phyloP scores from a whole-genome alignment of 768 basidiomycete genomes.

The Trametes punicea region DNA sequence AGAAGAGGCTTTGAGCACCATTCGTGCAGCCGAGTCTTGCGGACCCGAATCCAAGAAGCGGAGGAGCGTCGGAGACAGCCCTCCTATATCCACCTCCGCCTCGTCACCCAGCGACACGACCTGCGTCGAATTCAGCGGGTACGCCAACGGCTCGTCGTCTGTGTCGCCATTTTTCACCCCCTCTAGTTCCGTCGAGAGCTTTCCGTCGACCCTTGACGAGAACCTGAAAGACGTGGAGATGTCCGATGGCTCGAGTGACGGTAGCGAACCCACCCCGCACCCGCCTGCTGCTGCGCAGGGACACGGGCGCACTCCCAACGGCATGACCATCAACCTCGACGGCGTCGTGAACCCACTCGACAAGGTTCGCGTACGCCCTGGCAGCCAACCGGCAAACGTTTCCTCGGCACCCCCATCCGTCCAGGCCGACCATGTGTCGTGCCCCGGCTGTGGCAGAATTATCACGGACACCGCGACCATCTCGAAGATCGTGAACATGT shows the following conservation, averaged over 20 bases:
- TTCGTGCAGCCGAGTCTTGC: conserved; percentile 39
- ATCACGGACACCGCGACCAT: conserved; percentile 45
- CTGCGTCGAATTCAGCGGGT: conserved; percentile 13
- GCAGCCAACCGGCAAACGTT: conserved; percentile 28
- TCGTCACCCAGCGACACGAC: conserved; percentile 20
- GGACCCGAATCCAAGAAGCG: conserved; percentile 46
- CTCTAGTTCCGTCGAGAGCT: conserved; percentile 26
- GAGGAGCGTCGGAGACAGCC: conserved; percentile 34
- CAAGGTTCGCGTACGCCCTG: conserved; percentile 17
- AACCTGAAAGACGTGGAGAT: conserved; percentile 24
- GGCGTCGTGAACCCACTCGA: conserved; percentile 36
- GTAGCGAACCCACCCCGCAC: conserved; percentile 23
- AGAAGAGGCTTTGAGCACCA: conserved; percentile 42
- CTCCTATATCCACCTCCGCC: conserved; percentile 23
- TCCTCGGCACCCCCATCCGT: conserved; percentile 46
- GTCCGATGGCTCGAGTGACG: conserved; percentile 21
- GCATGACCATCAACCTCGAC: conserved; percentile 52
- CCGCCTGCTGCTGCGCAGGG: conserved; percentile 10
- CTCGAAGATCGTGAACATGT: conserved; percentile 23
- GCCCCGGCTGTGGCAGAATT: conserved; percentile 54
- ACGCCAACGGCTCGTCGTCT: conserved; percentile 17
- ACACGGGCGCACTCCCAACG: conserved; percentile 29
- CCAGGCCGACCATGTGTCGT: conserved; percentile 38
- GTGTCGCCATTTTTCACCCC: conserved; percentile 28
- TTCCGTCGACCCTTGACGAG: conserved; percentile 19